Conservation (phyloP, 768 basidiomycete species). For the Collybiopsis luxurians region DNA sequence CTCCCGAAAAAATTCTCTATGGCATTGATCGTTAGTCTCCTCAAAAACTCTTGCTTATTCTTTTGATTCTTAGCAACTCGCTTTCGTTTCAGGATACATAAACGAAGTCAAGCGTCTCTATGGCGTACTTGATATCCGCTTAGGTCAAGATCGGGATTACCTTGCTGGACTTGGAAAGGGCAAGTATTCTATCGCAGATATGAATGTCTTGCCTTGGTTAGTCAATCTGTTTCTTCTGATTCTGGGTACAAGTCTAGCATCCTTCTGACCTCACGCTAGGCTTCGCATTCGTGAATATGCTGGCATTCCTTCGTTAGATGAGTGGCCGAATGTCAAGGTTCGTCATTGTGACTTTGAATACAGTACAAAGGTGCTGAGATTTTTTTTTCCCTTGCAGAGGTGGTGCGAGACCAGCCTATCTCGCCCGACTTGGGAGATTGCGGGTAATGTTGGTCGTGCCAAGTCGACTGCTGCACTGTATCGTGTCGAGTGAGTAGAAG, state of each 20-base stretch:
- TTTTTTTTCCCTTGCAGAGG: slow-evolving; percentile 10
- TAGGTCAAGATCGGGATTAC: slow-evolving; percentile 67
- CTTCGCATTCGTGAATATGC: slow-evolving; percentile 44
- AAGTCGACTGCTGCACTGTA: background rate
- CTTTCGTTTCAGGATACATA: slow-evolving; percentile 25
- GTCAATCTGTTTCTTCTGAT: slow-evolving; percentile 9
- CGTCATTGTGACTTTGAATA: background rate
- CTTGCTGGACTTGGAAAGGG: slow-evolving; percentile 70
- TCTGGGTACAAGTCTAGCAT: background rate
- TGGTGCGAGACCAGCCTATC: slow-evolving; percentile 17
- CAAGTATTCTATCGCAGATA: slow-evolving; percentile 67
- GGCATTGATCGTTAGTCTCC: slow-evolving; percentile 27
- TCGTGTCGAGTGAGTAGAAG: background rate
- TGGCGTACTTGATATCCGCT: slow-evolving; percentile 73
- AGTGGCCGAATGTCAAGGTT: slow-evolving; percentile 63
- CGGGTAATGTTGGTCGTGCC: background rate
- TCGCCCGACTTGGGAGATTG: slow-evolving; percentile 6
- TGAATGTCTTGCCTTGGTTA: slow-evolving; percentile 67
- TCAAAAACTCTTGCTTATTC: background rate
- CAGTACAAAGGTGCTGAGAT: background rate
- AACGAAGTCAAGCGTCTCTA: slow-evolving; percentile 85
- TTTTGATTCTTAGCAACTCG: slow-evolving; percentile 43
- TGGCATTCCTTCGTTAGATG: slow-evolving; percentile 57
- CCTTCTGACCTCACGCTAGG: slow-evolving; percentile 34
- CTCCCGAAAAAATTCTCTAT: slow-evolving; percentile 68